phyloP scores from a whole-genome alignment of 805 yeast species.

The Clavispora vitiphila region DNA sequence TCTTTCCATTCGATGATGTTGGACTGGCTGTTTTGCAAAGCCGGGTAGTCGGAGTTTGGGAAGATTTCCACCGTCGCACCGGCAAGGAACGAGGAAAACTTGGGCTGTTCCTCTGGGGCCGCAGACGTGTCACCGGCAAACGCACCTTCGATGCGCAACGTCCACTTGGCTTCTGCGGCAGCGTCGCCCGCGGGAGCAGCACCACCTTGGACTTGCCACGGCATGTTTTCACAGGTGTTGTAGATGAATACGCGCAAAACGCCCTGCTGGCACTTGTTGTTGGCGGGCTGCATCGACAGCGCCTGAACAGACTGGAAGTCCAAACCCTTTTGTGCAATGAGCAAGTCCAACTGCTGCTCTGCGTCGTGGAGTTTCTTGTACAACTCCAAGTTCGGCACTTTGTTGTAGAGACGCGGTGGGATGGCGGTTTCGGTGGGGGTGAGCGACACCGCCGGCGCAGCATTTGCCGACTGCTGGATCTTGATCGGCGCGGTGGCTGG shows the following conservation, averaged over 20 bases:
- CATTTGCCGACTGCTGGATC: conserved; percentile 19
- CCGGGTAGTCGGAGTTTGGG: conserved; percentile 36
- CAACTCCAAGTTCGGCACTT: conserved; percentile 65
- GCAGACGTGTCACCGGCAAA: conserved; percentile 38
- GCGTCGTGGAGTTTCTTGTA: conserved; percentile 71
- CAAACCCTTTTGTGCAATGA: conserved; percentile 74
- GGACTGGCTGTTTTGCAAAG: conserved; percentile 24
- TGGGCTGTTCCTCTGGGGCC: conserved; percentile 7
- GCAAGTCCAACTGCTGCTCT: conserved; percentile 77
- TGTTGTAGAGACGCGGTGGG: conserved; percentile 32
- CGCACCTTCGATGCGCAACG: conserved; percentile 84
- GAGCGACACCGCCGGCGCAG: conserved; percentile 36
- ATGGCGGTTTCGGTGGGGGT: conserved; percentile 39
- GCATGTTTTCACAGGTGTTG: conserved; percentile 78
- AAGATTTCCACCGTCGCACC: conserved; percentile 78
- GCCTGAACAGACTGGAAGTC: conserved; percentile 70
- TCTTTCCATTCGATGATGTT: conserved; percentile 88
- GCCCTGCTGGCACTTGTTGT: conserved; percentile 44
- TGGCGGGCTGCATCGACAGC: conserved; percentile 35
- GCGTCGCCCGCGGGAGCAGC: conserved; percentile 21
- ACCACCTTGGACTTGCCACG: conserved; percentile 55
- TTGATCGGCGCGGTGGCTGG: conserved; percentile 20
- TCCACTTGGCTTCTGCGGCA: conserved; percentile 59
- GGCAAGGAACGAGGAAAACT: conserved; percentile 55
- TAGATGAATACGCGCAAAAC: conserved; percentile 75